Percentiles rank a stretch among this genome's conserved stretches.
Conservation (phyloP, 306 rosid genomes). For the Alnus glutinosa region DNA sequence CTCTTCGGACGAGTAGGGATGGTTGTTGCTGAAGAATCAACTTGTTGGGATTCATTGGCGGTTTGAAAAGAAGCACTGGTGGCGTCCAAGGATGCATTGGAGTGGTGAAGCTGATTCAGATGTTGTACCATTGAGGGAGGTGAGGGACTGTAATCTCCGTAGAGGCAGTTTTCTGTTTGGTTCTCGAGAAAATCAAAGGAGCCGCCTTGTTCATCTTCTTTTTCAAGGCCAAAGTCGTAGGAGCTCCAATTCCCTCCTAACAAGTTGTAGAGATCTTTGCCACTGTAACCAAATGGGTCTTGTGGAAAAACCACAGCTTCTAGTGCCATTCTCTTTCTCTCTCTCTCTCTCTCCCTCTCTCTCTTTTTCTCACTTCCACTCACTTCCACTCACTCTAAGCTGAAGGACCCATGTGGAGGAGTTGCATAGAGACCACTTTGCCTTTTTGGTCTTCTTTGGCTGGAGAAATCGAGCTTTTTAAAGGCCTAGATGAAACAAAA, state of each 20-base stretch:
- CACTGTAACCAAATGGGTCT: slow-evolving; percentile 48
- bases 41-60: slow-evolving; percentile 20
- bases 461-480: slow-evolving; percentile 39
- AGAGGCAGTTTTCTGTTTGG: slow-evolving; percentile 51
- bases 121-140: slow-evolving; percentile 47
- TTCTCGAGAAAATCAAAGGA: slow-evolving; percentile 44
- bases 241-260: slow-evolving; percentile 38
- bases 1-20: slow-evolving; percentile 53
- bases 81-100: slow-evolving; percentile 43
- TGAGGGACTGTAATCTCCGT: slow-evolving; percentile 40
- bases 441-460: slow-evolving; percentile 30
- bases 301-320: slow-evolving; percentile 79
- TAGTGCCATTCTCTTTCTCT: slow-evolving; percentile 57
- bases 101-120: slow-evolving; percentile 36
- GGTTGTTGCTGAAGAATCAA: slow-evolving; percentile 29
- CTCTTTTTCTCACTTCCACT: slow-evolving; percentile 11
- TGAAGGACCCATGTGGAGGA: background rate
- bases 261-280: slow-evolving; percentile 58
- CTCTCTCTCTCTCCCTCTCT: slow-evolving; percentile 9
- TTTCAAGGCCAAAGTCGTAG: slow-evolving; percentile 29
- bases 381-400: slow-evolving; percentile 5
- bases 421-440: slow-evolving; percentile 3
- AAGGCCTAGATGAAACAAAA: slow-evolving; percentile 27
- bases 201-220: slow-evolving; percentile 24
- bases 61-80: slow-evolving; percentile 17